A percentile compares a stretch with the other conserved stretches of the same genome.
These are phyloP conservation scores for Kodamaea alishanica DNA, from an alignment of 1,139 yeast genomes.

Conservation along the genomic window DNA sequence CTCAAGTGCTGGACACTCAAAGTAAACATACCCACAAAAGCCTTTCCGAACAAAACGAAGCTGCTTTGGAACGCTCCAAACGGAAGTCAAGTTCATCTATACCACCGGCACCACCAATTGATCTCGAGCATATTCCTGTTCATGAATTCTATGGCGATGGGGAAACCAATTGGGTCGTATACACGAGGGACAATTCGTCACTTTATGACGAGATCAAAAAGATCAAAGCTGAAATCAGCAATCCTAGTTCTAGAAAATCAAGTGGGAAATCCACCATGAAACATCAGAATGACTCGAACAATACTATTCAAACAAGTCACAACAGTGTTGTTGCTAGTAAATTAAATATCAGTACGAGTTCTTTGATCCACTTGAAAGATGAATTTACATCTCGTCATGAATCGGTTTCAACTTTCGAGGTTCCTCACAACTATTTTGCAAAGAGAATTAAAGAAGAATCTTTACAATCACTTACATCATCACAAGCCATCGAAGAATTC, in stretches of 20 bases:
- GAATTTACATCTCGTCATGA: slow-evolving; percentile 1
- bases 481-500: slow-evolving; percentile 31
- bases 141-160: slow-evolving; percentile 28
- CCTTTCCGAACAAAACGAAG: slow-evolving; percentile 2
- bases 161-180: slow-evolving; percentile 36
- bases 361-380: neutral
- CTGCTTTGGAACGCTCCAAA: slow-evolving; percentile 3
- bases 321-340: neutral
- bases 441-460: slow-evolving; percentile 18
- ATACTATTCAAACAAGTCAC: too few species aligned
- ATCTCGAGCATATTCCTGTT: slow-evolving; percentile 15
- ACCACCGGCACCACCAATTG: slow-evolving; percentile 9
- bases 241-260: too few species aligned
- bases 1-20: neutral
- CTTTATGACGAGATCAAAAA: slow-evolving; percentile 22
- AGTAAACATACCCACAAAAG: neutral
- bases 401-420: slow-evolving; percentile 14
- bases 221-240: slow-evolving; percentile 15
- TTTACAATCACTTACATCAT: slow-evolving; percentile 28
- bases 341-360: too few species aligned
- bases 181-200: slow-evolving; percentile 25
- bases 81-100: slow-evolving; percentile 3
- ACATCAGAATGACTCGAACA: too few species aligned
- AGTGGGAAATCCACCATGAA: too few species aligned
- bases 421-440: slow-evolving; percentile 13